A percentile compares a stretch with the other conserved stretches of the same genome.
phyloP scores from a whole-genome alignment of 2,329 filamentous ascomycete species.

The Arthrinium phaeospermum region DNA sequence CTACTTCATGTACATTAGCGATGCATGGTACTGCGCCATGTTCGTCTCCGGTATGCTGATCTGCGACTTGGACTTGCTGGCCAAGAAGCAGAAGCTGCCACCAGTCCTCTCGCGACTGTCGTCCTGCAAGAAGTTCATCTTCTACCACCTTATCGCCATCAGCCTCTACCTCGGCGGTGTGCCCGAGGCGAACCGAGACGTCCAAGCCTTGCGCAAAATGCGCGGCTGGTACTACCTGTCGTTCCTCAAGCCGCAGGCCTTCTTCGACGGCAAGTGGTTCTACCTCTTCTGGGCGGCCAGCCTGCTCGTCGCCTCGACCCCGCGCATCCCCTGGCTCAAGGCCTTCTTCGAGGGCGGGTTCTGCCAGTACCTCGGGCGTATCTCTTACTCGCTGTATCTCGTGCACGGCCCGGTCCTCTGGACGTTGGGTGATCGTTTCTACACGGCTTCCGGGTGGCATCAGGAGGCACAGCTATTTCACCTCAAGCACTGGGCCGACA shows the following conservation, averaged over 20 bases:
- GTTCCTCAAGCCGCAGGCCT: slow-evolving; percentile 67
- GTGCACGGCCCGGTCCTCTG: slow-evolving; percentile 68
- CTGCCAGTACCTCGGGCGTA: slow-evolving; percentile 66
- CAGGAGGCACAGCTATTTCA: slow-evolving; percentile 53
- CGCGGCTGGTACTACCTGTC: slow-evolving; percentile 67
- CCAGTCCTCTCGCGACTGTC: slow-evolving; percentile 50
- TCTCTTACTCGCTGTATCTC: slow-evolving; percentile 68
- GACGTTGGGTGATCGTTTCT: slow-evolving; percentile 66
- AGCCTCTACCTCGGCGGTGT: slow-evolving; percentile 66
- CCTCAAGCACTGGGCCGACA: slow-evolving; percentile 62
- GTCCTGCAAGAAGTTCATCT: slow-evolving; percentile 56
- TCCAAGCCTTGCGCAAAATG: slow-evolving; percentile 55
- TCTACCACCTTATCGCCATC: slow-evolving; percentile 55
- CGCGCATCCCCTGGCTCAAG: slow-evolving; percentile 63
- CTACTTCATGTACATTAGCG: slow-evolving; percentile 72
- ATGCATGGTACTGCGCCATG: slow-evolving; percentile 67
- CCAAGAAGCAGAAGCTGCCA: slow-evolving; percentile 56
- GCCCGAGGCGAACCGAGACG: slow-evolving; percentile 56
- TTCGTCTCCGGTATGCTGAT: slow-evolving; percentile 68
- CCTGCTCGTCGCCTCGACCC: slow-evolving; percentile 60
- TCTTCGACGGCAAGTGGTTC: slow-evolving; percentile 72
- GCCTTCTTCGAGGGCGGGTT: slow-evolving; percentile 63
- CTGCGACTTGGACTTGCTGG: slow-evolving; percentile 64
- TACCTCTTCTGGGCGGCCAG: slow-evolving; percentile 67
- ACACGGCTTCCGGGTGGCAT: slow-evolving; percentile 63